phyloP scores from a whole-genome alignment of 768 basidiomycete species.

The Pisolithus marmoratus region DNA sequence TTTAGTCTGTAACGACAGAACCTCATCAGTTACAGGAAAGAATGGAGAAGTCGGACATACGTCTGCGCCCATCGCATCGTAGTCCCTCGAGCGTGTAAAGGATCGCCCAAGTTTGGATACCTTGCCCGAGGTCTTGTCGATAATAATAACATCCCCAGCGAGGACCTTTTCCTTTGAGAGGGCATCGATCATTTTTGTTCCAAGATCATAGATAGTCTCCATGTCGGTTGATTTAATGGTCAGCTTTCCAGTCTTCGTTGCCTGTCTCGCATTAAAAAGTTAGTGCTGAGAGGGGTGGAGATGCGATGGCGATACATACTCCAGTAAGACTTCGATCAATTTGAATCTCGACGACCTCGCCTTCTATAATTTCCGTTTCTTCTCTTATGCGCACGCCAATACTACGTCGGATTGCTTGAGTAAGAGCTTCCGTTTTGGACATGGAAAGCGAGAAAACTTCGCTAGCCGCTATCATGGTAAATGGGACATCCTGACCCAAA shows the following conservation, averaged over 20 bases:
- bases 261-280: conserved; percentile 40
- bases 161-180: conserved; percentile 95
- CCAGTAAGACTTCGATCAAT: conserved; percentile 96
- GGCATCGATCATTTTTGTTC: conserved; percentile 98
- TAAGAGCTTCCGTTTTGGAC: conserved; percentile 97
- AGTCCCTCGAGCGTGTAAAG: conserved; percentile 95
- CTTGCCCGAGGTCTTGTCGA: conserved; percentile 97
- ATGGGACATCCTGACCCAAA: conserved; percentile 90
- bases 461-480: conserved; percentile 95
- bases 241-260: conserved; percentile 94
- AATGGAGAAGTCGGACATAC: conserved; percentile 42
- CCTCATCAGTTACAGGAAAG: not conserved
- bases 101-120: conserved; percentile 94
- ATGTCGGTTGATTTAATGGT: conserved; percentile 99
- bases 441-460: conserved; percentile 98
- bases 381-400: conserved; percentile 98
- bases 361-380: conserved; percentile 95
- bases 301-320: conserved; percentile 42
- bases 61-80: conserved; percentile 99
- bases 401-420: conserved; percentile 91
- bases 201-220: conserved; percentile 99
- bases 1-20: conserved; percentile 63
- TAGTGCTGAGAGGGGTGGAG: not conserved
- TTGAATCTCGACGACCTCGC: conserved; percentile 97
- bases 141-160: conserved; percentile 90